Conservation (phyloP, 2,329 filamentous ascomycete species). For the Cladosporium austrohemisphaericum region DNA sequence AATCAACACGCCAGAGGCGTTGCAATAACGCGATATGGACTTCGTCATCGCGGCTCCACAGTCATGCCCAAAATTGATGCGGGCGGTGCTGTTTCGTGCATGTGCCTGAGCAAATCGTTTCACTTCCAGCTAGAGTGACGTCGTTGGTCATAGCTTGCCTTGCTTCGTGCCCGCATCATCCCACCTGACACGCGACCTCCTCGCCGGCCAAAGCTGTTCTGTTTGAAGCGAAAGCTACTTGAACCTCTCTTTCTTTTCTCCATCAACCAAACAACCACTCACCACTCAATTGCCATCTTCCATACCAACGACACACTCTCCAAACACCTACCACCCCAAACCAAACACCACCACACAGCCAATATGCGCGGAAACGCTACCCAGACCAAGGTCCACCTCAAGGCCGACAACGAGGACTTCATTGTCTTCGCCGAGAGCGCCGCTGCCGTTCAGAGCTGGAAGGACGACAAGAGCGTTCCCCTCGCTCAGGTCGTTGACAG, state of each 20-base stretch:
- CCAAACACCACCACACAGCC: conserved; percentile 25
- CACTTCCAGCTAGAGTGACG: conserved; percentile 5
- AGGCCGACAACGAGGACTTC: conserved; percentile 69
- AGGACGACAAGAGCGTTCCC: conserved; percentile 71
- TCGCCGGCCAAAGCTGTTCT: conserved; percentile 10
- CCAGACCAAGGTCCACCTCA: conserved; percentile 79
- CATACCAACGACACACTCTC: background rate
- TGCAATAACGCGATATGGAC: background rate
- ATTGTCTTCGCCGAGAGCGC: conserved; percentile 61
- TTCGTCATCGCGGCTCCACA: conserved; percentile 13
- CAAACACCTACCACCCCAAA: conserved; percentile 37
- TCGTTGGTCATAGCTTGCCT: conserved; percentile 9
- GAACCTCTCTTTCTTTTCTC: background rate
- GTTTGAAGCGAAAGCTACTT: conserved; percentile 10
- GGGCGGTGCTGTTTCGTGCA: too few species aligned
- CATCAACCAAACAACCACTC: conserved; percentile 6
- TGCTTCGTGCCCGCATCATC: conserved; percentile 10
- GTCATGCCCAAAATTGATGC: background rate
- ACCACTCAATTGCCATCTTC: background rate
- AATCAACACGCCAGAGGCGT: background rate
- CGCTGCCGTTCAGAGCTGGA: conserved; percentile 73
- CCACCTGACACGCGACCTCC: conserved; percentile 15
- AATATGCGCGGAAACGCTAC: conserved; percentile 61
- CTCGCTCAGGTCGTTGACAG: conserved; percentile 79
- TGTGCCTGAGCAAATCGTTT: conserved; percentile 10